These are phyloP conservation scores for Pyrenochaeta sp. DNA, from an alignment of 2,329 filamentous ascomycete species.

Conservation along the genomic window DNA sequence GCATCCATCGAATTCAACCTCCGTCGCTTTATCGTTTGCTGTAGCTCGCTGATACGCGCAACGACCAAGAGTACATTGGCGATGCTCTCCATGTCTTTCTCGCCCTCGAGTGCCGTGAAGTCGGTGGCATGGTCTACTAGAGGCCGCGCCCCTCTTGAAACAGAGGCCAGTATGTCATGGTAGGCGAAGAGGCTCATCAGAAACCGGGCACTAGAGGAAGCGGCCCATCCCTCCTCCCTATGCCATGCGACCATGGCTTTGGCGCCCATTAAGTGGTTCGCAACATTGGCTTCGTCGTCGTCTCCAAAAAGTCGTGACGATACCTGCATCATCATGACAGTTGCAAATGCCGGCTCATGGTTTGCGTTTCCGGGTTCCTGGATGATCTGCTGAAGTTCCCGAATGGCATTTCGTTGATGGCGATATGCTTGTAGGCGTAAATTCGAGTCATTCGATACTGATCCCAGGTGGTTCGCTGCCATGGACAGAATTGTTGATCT, in stretches of 20 bases:
- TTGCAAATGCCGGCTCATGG: slow-evolving; percentile 36
- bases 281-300: slow-evolving; percentile 35
- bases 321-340: slow-evolving; percentile 47
- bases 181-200: slow-evolving; percentile 43
- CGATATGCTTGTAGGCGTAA: slow-evolving; percentile 36
- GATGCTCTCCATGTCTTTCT: slow-evolving; percentile 31
- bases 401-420: slow-evolving; percentile 40
- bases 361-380: slow-evolving; percentile 28
- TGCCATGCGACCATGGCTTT: slow-evolving; percentile 41
- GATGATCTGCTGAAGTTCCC: slow-evolving; percentile 33
- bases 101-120: slow-evolving; percentile 37
- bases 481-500: slow-evolving; percentile 43
- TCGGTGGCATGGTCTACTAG: slow-evolving; percentile 29
- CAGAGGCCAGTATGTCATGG: slow-evolving; percentile 43
- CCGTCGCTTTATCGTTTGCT: slow-evolving; percentile 28
- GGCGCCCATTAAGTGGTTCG: slow-evolving; percentile 41
- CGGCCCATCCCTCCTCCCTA: slow-evolving; percentile 12
- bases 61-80: slow-evolving; percentile 37
- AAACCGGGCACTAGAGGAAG: slow-evolving; percentile 35
- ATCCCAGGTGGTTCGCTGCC: slow-evolving; percentile 41
- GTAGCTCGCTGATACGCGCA: slow-evolving; percentile 36
- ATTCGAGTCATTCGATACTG: slow-evolving; percentile 27
- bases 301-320: slow-evolving; percentile 39
- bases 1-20: slow-evolving; percentile 4
- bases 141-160: slow-evolving; percentile 37